phyloP scores from a whole-genome alignment of 2,329 filamentous ascomycete species.

The Eutypella sp. region DNA sequence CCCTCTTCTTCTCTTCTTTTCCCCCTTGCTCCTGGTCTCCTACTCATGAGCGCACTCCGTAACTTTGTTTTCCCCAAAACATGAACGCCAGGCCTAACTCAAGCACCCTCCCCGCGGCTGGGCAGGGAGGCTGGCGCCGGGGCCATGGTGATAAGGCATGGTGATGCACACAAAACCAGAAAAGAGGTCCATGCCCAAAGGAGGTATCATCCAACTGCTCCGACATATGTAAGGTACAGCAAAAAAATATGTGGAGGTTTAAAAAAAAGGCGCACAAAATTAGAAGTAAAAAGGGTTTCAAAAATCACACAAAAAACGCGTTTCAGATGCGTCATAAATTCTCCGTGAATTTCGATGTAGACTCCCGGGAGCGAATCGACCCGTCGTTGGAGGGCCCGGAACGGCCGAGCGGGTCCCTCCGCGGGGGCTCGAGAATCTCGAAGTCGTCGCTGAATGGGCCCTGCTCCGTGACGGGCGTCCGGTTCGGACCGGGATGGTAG shows the following conservation, averaged over 20 bases:
- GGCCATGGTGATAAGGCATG: too few species aligned
- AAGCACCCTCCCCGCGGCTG: too few species aligned
- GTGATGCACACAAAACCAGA: too few species aligned
- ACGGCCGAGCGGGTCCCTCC: slow-evolving; percentile 32
- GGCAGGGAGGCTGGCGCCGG: too few species aligned
- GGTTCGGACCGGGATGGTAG: slow-evolving; percentile 60
- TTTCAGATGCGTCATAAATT: slow-evolving; percentile 28
- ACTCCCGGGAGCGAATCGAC: slow-evolving; percentile 25
- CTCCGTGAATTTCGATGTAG: slow-evolving; percentile 38
- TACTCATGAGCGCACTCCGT: background rate
- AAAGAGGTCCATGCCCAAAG: too few species aligned
- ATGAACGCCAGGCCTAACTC: slow-evolving; percentile 20
- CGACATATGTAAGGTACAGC: too few species aligned
- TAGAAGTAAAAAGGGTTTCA: slow-evolving; percentile 8
- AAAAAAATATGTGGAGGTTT: too few species aligned
- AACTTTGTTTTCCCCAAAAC: slow-evolving; percentile 15
- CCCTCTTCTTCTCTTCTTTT: slow-evolving; percentile 4
- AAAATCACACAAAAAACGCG: too few species aligned
- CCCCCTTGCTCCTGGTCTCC: slow-evolving; percentile 6
- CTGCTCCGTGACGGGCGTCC: slow-evolving; percentile 55
- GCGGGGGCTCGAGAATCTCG: slow-evolving; percentile 16
- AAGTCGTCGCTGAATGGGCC: slow-evolving; percentile 36
- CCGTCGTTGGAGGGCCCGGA: slow-evolving; percentile 31
- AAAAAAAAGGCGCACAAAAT: slow-evolving; percentile 15
- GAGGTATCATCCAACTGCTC: slow-evolving; percentile 22